phyloP scores from a whole-genome alignment of 2,329 filamentous ascomycete genomes.

The Penicillium sp. region DNA sequence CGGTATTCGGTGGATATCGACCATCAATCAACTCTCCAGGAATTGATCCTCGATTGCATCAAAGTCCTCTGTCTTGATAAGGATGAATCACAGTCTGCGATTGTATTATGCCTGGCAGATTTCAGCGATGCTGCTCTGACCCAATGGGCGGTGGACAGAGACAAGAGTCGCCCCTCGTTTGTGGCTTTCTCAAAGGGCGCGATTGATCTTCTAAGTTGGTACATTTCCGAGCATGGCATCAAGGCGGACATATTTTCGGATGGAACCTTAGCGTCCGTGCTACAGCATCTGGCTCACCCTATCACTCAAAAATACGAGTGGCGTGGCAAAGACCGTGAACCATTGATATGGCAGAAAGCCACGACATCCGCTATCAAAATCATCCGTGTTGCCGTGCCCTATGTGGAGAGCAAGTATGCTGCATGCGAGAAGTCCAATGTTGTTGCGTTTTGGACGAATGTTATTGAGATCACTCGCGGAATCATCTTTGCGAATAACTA shows the following conservation, averaged over 20 bases:
- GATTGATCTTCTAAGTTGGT: constrained; percentile 62
- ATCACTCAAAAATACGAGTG: constrained; percentile 80
- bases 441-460: constrained; percentile 65
- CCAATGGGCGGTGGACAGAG: constrained; percentile 33
- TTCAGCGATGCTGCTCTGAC: constrained; percentile 60
- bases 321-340: constrained; percentile 64
- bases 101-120: constrained; percentile 54
- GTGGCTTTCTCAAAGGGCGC: constrained; percentile 82
- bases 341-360: constrained; percentile 74
- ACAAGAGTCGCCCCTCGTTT: constrained; percentile 65
- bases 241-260: constrained; percentile 67
- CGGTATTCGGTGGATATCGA: constrained; percentile 39
- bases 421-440: constrained; percentile 34
- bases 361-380: constrained; percentile 68
- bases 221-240: constrained; percentile 36
- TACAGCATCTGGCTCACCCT: constrained; percentile 65
- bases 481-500: constrained; percentile 63
- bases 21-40: constrained; percentile 35
- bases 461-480: constrained; percentile 64
- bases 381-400: constrained; percentile 61
- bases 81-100: constrained; percentile 31
- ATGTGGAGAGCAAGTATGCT: constrained; percentile 47
- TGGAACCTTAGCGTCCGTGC: constrained; percentile 60
- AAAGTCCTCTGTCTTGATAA: constrained; percentile 35
- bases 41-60: constrained; percentile 30